Conservation (phyloP, 768 basidiomycete species). For the Podaxis rugospora region DNA sequence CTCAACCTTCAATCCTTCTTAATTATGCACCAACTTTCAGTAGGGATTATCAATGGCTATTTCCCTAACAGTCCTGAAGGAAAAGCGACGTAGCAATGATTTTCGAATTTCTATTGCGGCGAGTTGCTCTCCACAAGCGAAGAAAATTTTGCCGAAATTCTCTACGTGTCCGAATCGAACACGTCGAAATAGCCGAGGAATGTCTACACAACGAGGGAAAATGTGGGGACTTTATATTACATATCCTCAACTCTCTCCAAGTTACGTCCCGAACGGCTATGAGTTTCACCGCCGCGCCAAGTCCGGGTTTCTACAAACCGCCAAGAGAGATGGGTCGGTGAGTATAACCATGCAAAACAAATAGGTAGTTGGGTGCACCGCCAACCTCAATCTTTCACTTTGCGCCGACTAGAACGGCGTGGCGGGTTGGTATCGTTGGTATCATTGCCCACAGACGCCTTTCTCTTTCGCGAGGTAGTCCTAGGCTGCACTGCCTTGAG, state of each 20-base stretch:
- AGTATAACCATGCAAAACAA: background rate
- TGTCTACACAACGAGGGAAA: background rate
- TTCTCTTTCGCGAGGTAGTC: constrained; percentile 1
- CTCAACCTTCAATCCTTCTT: too few relatives aligned
- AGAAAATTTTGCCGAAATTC: background rate
- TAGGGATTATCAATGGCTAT: too few relatives aligned
- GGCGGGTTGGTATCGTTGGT: background rate
- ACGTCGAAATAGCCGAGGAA: background rate
- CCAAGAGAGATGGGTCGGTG: background rate
- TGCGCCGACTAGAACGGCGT: constrained; percentile 10
- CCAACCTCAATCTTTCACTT: background rate
- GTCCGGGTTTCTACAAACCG: background rate
- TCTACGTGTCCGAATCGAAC: background rate
- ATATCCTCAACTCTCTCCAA: background rate
- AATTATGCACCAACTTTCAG: too few relatives aligned
- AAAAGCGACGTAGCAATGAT: too few relatives aligned
- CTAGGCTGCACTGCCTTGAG: background rate
- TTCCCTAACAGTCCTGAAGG: too few relatives aligned
- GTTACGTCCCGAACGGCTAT: too few relatives aligned
- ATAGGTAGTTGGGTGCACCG: background rate
- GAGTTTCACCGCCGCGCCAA: too few relatives aligned
- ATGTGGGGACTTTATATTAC: background rate
- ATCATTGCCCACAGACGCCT: background rate
- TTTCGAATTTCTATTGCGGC: background rate
- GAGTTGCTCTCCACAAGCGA: background rate